These are phyloP conservation scores for Dictyostelium firmibasis DNA, from an alignment of 78 protist genomes.

Conservation along the genomic window DNA sequence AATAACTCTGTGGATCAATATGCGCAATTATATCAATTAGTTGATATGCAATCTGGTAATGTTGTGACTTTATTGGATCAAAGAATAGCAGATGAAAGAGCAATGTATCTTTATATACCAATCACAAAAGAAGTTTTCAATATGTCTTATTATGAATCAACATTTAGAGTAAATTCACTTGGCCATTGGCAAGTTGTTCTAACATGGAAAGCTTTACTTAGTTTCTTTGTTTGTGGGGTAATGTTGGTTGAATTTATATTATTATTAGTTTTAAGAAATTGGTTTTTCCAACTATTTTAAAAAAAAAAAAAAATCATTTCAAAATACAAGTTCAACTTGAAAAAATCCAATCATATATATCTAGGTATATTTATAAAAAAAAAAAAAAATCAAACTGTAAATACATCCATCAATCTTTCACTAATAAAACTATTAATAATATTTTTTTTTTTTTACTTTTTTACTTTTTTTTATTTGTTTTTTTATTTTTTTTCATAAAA, in stretches of 20 bases:
- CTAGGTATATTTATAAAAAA: neutral
- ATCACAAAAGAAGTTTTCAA: conserved; percentile 58
- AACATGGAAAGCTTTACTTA: conserved; percentile 62
- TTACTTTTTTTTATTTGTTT: too few relatives aligned
- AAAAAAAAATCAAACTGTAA: neutral
- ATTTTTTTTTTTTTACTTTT: neutral
- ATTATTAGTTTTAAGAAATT: conserved; percentile 26
- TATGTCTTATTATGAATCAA: conserved; percentile 69
- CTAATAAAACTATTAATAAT: neutral
- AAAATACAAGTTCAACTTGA: too few relatives aligned
- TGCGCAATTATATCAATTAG: conserved; percentile 47
- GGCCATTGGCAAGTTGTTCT: conserved; percentile 54
- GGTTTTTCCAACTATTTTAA: conserved; percentile 30
- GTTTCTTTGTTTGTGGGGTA: conserved; percentile 46
- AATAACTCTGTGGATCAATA: neutral
- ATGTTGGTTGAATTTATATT: conserved; percentile 39
- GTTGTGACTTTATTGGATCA: conserved; percentile 51
- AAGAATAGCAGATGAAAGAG: conserved; percentile 61
- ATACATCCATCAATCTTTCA: too few relatives aligned
- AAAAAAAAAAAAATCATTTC: neutral
- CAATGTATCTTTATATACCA: conserved; percentile 65
- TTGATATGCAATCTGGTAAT: conserved; percentile 42
- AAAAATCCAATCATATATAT: too few relatives aligned
- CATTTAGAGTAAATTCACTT: conserved; percentile 61
- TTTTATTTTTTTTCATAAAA: too few relatives aligned